Conservation (phyloP, 805 yeast species). For the Wickerhamiella alocasiicola region DNA sequence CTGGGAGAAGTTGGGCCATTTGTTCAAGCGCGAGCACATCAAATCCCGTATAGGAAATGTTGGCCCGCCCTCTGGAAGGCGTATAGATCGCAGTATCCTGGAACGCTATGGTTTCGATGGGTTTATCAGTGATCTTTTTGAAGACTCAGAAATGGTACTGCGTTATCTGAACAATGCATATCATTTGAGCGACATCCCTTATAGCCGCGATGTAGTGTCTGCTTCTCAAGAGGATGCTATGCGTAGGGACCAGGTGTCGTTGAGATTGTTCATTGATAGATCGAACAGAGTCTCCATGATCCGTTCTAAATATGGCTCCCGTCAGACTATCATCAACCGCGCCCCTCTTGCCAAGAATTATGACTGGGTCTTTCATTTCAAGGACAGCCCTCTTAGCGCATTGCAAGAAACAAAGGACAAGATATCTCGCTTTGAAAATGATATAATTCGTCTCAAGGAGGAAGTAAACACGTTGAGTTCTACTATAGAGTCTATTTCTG, state of each 20-base stretch:
- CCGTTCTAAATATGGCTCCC: too few relatives aligned
- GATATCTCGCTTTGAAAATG: not conserved
- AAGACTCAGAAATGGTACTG: constrained; percentile 32
- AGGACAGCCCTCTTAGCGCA: not conserved
- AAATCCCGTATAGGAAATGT: not conserved
- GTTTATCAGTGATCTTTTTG: constrained; percentile 52
- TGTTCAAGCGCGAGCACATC: not conserved
- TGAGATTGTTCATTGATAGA: too few relatives aligned
- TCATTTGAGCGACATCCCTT: not conserved
- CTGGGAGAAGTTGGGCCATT: not conserved
- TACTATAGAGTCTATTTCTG: too few relatives aligned
- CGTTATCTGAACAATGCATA: not conserved
- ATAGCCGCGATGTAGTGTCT: too few relatives aligned
- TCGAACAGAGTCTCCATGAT: too few relatives aligned
- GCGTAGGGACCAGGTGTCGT: too few relatives aligned
- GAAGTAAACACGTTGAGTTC: not conserved
- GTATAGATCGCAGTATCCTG: constrained; percentile 27
- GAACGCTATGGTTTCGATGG: constrained; percentile 62
- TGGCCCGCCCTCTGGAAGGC: not conserved
- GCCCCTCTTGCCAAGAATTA: not conserved
- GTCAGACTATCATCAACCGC: not conserved
- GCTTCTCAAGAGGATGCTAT: too few relatives aligned
- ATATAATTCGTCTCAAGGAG: not conserved
- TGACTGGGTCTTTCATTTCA: not conserved
- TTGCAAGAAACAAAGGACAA: not conserved